Evolutionary conservation across 1,139 yeast species (phyloP), one percentile per base, ranked within the genome.

Genomic region (Saccharomycopsis hybrid): DNA sequence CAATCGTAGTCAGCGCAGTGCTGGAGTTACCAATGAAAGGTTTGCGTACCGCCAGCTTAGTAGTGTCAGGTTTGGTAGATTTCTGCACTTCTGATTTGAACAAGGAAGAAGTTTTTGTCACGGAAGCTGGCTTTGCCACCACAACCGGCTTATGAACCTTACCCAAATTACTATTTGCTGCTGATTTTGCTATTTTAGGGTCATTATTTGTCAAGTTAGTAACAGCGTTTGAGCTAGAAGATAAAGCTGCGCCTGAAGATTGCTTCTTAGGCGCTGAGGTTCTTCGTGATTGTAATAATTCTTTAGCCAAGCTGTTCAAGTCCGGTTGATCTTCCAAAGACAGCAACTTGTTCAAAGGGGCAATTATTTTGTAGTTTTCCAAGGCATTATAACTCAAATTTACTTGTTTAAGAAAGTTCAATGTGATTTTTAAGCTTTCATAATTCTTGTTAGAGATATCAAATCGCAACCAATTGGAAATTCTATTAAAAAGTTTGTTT

Each of bases 241-340:
- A n/a, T n/a, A n/a, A n/a, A n/a, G n/a, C n/a, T n/a, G n/a, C n/a
- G n/a, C n/a, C n/a, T n/a, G n/a, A n/a, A n/a, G n/a, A n/a, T n/a
- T n/a, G 28, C 43, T 40, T 40, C 27, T 42, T 42, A 18, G 37
- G 13, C 3, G 24, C 36, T 4, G 44, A 31, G 9, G 31, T 25
- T 38, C n/a, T n/a, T n/a, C n/a, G n/a, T n/a, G n/a, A n/a, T 28
- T 42, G 25, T 42, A 46, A 42, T 9, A 40, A 39, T 57, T 56
- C 38, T 57, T 63, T 13, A 60, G 64, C 7, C 60, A 63, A 3
- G 57, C 46, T 1, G 55, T 30, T 25, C 27, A 49, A 30, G n/a
- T 38, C 43, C n/a, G 27, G 29, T 27, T 52, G 50, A 29, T 41
- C 40, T 29, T 48, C 42, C 18, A 44, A 35, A 18, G 30, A 25